Evolutionary conservation across 768 basidiomycete species (phyloP).

Genomic region (Pleurotus salmoneostramineus): DNA sequence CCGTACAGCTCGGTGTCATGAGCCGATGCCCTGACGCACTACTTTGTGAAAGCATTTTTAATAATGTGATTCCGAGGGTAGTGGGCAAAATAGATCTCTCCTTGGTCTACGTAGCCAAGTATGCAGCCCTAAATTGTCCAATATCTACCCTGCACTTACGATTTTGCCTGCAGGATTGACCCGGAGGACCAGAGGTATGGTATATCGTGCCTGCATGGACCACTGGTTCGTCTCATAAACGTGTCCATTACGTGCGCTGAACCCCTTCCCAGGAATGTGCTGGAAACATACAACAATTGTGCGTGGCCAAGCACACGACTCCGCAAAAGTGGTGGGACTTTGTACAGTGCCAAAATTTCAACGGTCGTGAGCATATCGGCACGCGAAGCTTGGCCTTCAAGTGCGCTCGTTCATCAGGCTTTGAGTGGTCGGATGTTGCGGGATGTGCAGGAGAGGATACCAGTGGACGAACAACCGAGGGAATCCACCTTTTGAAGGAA

Average conservation of each 20-base stretch:
- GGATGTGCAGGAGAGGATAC: conserved; percentile 59
- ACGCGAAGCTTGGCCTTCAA: conserved; percentile 53
- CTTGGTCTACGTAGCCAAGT: conserved; percentile 57
- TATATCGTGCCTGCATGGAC: conserved; percentile 79
- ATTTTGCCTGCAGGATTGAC: conserved; percentile 45
- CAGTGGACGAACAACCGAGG: conserved; percentile 60
- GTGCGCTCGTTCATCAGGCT: conserved; percentile 60
- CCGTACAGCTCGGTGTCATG: conserved; percentile 38
- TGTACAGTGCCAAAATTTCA: conserved; percentile 74
- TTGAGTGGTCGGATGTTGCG: conserved; percentile 67
- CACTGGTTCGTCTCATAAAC: conserved; percentile 8
- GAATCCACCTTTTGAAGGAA: conserved; percentile 56
- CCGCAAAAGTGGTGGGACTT: conserved; percentile 75
- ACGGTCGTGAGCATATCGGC: conserved; percentile 62
- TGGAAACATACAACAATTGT: conserved; percentile 88
- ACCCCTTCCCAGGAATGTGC: conserved; percentile 58
- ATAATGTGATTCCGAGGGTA: conserved; percentile 50
- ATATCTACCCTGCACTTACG: background rate
- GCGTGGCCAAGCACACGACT: conserved; percentile 58
- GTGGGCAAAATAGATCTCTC: conserved; percentile 51
- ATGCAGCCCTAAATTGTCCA: conserved; percentile 19
- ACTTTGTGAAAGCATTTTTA: conserved; percentile 59
- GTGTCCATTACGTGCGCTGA: background rate
- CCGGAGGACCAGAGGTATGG: conserved; percentile 68
- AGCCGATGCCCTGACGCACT: conserved; percentile 67